Base-by-base conservation (phyloP, 768 basidiomycete species). In the Suillus spraguei region DNA sequence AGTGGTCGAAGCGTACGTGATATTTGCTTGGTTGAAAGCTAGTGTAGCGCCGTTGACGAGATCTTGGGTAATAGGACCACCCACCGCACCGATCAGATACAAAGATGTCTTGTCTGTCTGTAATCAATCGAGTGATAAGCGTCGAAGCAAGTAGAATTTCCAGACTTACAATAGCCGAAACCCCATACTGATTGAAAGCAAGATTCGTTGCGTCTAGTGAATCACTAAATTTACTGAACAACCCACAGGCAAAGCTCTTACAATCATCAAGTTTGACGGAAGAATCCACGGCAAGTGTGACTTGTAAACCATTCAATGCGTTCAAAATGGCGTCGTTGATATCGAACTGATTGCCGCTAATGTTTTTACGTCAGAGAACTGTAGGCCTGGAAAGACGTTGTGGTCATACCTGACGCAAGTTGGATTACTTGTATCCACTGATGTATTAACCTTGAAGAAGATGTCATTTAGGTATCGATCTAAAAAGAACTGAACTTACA, bases 81-180 rank as follows among this genome's bases (percentile, higher is more conserved):
- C 87, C 36, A 91, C 87, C 4, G 84, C 87, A n/a, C 88, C 87
- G 46, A 91, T 87, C 58, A 91, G 79, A 74, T 83, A 89, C 32
- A 92, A 74, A 0, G 82, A 84, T 2, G 86, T 86, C 64, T 80
- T 69, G 71, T 91, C 90, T 2, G 85, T 87, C 84, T 89, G 46
- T 24, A 63, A 6, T 52, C 58, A 63, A 6, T 56, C 54, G 49
- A 9, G 32, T 33, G 24, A 44, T 70, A 47, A 65, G 44, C 41
- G 61, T 38, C 9, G 59, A 16, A 46, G 32, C 35, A 49, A 52
- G 39, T 33, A 64, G 2, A 49, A 3, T 7, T 32, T 22, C 32
- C 32, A 41, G 17, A 68, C 80, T 70, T 71, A 87, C 87, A 50
- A 82, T 74, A 1, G 84, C 84, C 22, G 85, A 79, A 17, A 91